Evolutionary conservation across 2,329 filamentous ascomycete species (phyloP).

Genomic region (Apiospora koreana): DNA sequence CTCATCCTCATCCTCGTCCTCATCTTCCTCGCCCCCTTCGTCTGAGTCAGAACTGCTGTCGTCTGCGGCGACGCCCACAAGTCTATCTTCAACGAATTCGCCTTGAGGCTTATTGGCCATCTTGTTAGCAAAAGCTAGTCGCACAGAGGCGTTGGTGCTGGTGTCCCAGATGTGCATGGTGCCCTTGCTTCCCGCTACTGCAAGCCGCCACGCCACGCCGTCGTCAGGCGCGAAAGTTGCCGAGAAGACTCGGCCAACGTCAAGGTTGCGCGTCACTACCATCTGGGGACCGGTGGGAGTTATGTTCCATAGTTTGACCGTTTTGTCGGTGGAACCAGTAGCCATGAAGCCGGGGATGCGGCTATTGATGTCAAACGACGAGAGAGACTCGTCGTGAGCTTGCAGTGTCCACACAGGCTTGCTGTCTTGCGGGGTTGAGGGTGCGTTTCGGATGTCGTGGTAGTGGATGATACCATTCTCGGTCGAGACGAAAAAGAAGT

Average conservation of each 20-base stretch:
- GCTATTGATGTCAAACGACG: constrained; percentile 89
- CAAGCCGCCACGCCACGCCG: constrained; percentile 88
- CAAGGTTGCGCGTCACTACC: constrained; percentile 88
- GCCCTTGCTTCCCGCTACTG: constrained; percentile 93
- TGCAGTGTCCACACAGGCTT: constrained; percentile 94
- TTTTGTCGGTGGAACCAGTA: constrained; percentile 91
- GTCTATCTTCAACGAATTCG: constrained; percentile 67
- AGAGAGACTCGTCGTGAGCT: constrained; percentile 90
- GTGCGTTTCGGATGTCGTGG: constrained; percentile 80
- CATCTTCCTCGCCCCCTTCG: constrained; percentile 44
- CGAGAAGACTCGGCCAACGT: constrained; percentile 93
- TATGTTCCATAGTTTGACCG: constrained; percentile 96
- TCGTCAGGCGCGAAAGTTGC: constrained; percentile 86
- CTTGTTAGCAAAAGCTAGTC: constrained; percentile 77
- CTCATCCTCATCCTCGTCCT: constrained; percentile 33
- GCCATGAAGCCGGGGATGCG: constrained; percentile 89
- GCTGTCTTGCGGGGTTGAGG: constrained; percentile 69
- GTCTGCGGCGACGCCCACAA: constrained; percentile 71
- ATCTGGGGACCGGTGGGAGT: constrained; percentile 78
- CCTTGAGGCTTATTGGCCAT: constrained; percentile 59
- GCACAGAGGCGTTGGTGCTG: constrained; percentile 84
- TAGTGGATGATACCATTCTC: constrained; percentile 91
- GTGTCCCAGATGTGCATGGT: constrained; percentile 95
- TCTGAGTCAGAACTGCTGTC: constrained; percentile 59
- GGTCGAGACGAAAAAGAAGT: constrained; percentile 94